Conservation (phyloP, 2,329 filamentous ascomycete genomes). For the Calcarisporium arbuscula region DNA sequence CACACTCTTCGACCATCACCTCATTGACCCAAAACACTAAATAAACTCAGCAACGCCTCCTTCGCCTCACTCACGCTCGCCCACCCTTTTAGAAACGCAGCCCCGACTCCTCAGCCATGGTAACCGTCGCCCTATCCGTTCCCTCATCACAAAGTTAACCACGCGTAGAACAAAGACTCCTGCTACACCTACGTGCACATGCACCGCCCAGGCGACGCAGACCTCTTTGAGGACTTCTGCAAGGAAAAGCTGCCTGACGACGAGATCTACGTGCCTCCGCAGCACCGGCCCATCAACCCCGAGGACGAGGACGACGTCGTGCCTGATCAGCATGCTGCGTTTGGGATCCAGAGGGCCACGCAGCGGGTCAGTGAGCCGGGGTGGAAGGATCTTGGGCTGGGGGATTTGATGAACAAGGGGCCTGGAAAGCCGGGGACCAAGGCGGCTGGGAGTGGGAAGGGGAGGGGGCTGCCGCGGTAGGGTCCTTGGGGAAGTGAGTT, state of each 20-base stretch:
- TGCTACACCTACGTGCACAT: slow-evolving; percentile 72
- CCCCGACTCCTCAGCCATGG: too few relatives aligned
- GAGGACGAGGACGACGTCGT: slow-evolving; percentile 87
- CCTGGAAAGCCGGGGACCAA: slow-evolving; percentile 26
- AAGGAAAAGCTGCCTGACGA: slow-evolving; percentile 65
- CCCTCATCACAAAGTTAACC: too few relatives aligned
- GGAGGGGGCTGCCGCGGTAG: slow-evolving; percentile 18
- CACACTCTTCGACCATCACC: too few relatives aligned
- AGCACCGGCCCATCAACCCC: slow-evolving; percentile 76
- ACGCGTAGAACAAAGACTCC: slow-evolving; percentile 74
- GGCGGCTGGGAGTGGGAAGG: slow-evolving; percentile 5
- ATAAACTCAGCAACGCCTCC: too few relatives aligned
- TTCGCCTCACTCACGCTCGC: too few relatives aligned
- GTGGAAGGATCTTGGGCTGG: slow-evolving; percentile 75
- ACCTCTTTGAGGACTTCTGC: slow-evolving; percentile 74
- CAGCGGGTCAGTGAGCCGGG: slow-evolving; percentile 63
- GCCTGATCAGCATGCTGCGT: slow-evolving; percentile 80
- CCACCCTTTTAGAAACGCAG: too few relatives aligned
- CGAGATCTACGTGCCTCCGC: slow-evolving; percentile 74
- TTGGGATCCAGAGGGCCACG: slow-evolving; percentile 77
- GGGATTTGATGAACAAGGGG: slow-evolving; percentile 60
- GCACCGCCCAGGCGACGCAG: slow-evolving; percentile 63
- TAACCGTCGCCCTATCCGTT: too few relatives aligned
- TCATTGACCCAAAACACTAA: too few relatives aligned
- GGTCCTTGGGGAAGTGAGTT: neutral